These are phyloP conservation scores for Penicillium paneum DNA, from an alignment of 2,329 filamentous ascomycete species.

Conservation along the genomic window DNA sequence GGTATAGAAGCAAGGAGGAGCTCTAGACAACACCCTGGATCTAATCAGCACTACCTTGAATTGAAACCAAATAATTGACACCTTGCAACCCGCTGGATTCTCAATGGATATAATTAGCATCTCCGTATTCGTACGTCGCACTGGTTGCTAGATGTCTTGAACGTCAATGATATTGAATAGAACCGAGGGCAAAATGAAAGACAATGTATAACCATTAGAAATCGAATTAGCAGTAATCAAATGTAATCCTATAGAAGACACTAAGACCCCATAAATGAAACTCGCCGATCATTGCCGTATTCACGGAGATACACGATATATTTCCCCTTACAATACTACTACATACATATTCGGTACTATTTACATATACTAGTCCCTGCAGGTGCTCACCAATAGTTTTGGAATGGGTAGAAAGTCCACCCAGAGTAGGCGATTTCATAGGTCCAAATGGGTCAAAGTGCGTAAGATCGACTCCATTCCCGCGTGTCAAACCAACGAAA, in stretches of 20 bases:
- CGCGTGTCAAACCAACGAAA: constrained; percentile 20
- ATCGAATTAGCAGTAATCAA: neutral
- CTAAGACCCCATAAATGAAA: neutral
- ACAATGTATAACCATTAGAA: neutral
- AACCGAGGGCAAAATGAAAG: neutral
- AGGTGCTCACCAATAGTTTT: neutral
- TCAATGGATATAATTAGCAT: constrained; percentile 6
- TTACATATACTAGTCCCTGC: neutral
- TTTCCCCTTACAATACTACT: neutral
- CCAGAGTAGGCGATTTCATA: neutral
- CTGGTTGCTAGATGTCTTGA: neutral
- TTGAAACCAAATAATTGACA: neutral
- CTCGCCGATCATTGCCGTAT: constrained; percentile 2
- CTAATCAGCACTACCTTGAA: neutral
- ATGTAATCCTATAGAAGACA: neutral
- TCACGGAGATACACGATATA: neutral
- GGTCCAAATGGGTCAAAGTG: neutral
- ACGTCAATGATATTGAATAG: neutral
- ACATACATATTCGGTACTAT: too few species aligned
- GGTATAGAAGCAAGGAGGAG: neutral
- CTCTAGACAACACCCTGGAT: neutral
- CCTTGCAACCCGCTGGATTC: constrained; percentile 3
- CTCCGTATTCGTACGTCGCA: neutral
- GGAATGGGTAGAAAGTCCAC: neutral
- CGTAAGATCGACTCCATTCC: constrained; percentile 24